Evolutionary conservation across 2,329 filamentous ascomycete genomes (phyloP), one percentile per base, ranked within the genome.

Genomic region (Aspergillus tanneri): DNA sequence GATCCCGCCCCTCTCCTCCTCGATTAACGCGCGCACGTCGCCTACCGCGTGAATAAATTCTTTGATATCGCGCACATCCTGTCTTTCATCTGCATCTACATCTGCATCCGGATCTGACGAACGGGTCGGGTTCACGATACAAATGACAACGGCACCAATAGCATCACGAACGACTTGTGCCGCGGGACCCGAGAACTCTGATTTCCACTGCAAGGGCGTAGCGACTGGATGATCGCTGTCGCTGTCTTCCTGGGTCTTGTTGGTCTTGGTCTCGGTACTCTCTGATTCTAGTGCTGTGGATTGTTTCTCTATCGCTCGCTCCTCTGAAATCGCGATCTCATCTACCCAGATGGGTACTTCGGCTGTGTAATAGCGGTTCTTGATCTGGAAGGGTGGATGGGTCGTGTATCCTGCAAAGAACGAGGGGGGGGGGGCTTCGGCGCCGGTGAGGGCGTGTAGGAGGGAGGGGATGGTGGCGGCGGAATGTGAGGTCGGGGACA

Each of bases 301-400:
- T n/a, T n/a, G n/a, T n/a, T n/a, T n/a, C n/a, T n/a, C n/a, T n/a
- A n/a, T 30, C 6, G 10, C 4, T 5, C 30, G 14, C 14, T 34
- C 30, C 14, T n/a, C n/a, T n/a, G n/a, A n/a, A n/a, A 66, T 47
- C 1, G 72, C 69, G 10, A 76, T 63, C 54, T 75, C 72, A 43
- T 76, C 73, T 16, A 75, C 72, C 73, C 73, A 76, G 36, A 76
- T 64, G 12, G 68, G 70, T 18, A 76, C 61, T 12, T 75, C 69
- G 5, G 71, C 64, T 4, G 54, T 62, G 52, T 75, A 76, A 56
- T 76, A 76, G 54, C 68, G 71, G 34, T 71, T 76, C 38, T 59
- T 38, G 38, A 76, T 56, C 5, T 49, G 59, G 23, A 76, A 60
- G 5, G 72, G 72, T 2, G 69, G 59, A 50, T 76, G 73, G 1